Evolutionary conservation across 73 alveolate species (phyloP).

Genomic region (Stentor roeselii): DNA sequence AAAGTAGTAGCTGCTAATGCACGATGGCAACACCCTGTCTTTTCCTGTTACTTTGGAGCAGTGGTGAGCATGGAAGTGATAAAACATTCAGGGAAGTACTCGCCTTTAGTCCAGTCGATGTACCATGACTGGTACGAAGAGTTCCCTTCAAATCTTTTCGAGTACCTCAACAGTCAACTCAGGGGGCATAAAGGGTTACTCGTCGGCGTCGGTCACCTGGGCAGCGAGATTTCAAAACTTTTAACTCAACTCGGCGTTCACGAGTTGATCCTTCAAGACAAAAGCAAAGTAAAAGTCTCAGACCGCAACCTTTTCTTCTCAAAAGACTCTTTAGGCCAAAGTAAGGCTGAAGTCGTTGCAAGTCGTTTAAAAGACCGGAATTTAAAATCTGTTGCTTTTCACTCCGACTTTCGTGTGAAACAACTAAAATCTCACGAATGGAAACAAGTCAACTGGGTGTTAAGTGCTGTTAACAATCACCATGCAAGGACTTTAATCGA

Average conservation of each 20-base stretch:
- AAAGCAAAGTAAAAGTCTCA: constrained; percentile 94
- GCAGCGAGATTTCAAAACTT: constrained; percentile 96
- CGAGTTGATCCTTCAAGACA: constrained; percentile 88
- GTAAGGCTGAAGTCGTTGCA: constrained; percentile 83
- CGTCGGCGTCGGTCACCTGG: constrained; percentile 97
- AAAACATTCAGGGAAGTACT: constrained; percentile 97
- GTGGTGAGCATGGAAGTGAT: constrained; percentile 97
- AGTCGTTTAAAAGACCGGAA: constrained; percentile 78
- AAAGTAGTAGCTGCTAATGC: constrained; percentile 77
- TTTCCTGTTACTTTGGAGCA: constrained; percentile 99
- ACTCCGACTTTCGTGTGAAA: constrained; percentile 78
- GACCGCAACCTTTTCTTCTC: constrained; percentile 97
- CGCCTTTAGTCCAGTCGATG: constrained; percentile 96
- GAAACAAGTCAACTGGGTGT: constrained; percentile 83
- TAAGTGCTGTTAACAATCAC: constrained; percentile 95
- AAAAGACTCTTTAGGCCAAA: constrained; percentile 85
- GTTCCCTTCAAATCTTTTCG: constrained; percentile 51
- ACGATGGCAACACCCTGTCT: constrained; percentile 82
- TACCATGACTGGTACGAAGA: constrained; percentile 74
- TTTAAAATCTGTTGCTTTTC: constrained; percentile 67
- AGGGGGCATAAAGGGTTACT: constrained; percentile 77
- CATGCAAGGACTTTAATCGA: constrained; percentile 92
- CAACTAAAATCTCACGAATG: constrained; percentile 84
- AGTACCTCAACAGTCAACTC: constrained; percentile 93
- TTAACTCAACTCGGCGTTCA: constrained; percentile 97